Conservation (phyloP, 1,139 yeast species). For the Hyphopichia wangnamkhiaoensis region DNA sequence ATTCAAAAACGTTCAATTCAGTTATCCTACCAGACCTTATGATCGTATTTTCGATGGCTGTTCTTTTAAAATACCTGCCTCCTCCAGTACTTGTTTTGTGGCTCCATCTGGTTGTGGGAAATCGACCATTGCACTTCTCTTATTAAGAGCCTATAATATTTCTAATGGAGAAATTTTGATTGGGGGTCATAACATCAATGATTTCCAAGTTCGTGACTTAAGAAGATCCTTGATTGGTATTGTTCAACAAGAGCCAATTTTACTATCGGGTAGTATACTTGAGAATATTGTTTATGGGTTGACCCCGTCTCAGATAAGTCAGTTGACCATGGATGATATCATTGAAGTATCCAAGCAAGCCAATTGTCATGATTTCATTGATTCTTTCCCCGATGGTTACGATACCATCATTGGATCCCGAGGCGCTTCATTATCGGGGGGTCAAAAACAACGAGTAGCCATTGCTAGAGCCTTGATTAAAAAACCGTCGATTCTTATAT, state of each 20-base stretch:
- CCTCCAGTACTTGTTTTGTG: slow-evolving; percentile 83
- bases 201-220: slow-evolving; percentile 69
- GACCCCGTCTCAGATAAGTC: slow-evolving; percentile 49
- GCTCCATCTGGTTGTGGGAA: slow-evolving; percentile 95
- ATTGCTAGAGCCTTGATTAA: slow-evolving; percentile 78
- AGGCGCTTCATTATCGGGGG: slow-evolving; percentile 72
- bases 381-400: slow-evolving; percentile 51
- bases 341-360: slow-evolving; percentile 49
- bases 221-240: slow-evolving; percentile 72
- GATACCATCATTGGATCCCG: slow-evolving; percentile 56
- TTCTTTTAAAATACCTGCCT: slow-evolving; percentile 59
- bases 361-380: slow-evolving; percentile 56
- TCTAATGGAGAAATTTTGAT: slow-evolving; percentile 59
- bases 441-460: slow-evolving; percentile 89
- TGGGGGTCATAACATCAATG: slow-evolving; percentile 65
- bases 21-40: slow-evolving; percentile 87
- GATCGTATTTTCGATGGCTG: slow-evolving; percentile 69
- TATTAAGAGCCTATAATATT: slow-evolving; percentile 67
- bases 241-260: slow-evolving; percentile 86
- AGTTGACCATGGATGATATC: slow-evolving; percentile 43
- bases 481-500: slow-evolving; percentile 59
- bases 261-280: slow-evolving; percentile 74
- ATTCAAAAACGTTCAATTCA: slow-evolving; percentile 67
- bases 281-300: slow-evolving; percentile 82
- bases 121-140: slow-evolving; percentile 75